Conservation (phyloP, 2,329 filamentous ascomycete genomes). For the Calycina herbarum region DNA sequence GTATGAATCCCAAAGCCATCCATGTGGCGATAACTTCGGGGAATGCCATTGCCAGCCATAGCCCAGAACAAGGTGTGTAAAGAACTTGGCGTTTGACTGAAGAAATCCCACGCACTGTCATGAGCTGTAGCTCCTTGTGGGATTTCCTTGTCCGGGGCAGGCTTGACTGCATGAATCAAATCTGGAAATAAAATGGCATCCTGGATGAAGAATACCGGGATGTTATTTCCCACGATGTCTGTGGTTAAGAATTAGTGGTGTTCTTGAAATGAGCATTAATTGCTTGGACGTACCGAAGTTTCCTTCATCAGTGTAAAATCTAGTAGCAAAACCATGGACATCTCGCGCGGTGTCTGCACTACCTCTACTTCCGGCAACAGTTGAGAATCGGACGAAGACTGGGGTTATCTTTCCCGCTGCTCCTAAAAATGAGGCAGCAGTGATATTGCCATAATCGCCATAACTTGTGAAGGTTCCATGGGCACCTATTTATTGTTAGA, state of each 20-base stretch:
- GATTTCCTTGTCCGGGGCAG: conserved; percentile 41
- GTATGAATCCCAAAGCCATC: conserved; percentile 51
- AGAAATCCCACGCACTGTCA: conserved; percentile 43
- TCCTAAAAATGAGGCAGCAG: conserved; percentile 63
- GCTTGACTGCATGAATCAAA: conserved; percentile 47
- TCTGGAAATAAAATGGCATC: conserved; percentile 50
- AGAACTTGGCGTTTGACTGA: conserved; percentile 43
- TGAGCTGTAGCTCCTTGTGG: conserved; percentile 41
- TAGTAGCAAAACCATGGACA: conserved; percentile 69
- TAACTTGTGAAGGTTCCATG: conserved; percentile 70
- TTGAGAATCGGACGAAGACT: conserved; percentile 72
- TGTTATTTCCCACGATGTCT: conserved; percentile 48
- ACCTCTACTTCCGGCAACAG: conserved; percentile 68
- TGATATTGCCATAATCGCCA: conserved; percentile 65
- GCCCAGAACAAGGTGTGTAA: conserved; percentile 44
- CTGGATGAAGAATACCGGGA: conserved; percentile 48
- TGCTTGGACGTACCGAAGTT: conserved; percentile 58
- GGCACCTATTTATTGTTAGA: conserved; percentile 44
- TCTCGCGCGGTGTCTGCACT: conserved; percentile 70
- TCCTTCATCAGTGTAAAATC: conserved; percentile 38
- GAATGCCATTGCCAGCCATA: conserved; percentile 46
- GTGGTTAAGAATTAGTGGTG: not conserved
- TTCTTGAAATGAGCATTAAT: not conserved
- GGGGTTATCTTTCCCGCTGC: conserved; percentile 60
- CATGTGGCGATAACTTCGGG: conserved; percentile 46